Evolutionary conservation across 306 rosid genomes (phyloP).

Genomic region (Fragaria ananassa): DNA sequence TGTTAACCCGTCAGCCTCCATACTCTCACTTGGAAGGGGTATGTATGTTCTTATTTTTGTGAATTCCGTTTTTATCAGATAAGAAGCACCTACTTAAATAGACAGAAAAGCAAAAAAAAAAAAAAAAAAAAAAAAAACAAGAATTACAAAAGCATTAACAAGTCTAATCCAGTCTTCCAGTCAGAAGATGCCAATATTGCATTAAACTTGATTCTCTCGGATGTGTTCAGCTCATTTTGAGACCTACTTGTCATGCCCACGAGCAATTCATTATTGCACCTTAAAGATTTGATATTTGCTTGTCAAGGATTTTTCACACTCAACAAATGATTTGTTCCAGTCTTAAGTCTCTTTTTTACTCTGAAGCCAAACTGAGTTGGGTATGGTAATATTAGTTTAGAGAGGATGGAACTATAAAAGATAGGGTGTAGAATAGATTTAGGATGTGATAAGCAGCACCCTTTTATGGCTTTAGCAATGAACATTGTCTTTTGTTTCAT

Average conservation of each 20-base stretch:
- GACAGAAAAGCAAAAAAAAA: background rate
- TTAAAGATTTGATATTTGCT: too few relatives aligned
- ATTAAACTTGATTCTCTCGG: background rate
- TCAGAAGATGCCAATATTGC: background rate
- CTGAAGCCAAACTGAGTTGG: background rate
- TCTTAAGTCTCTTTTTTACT: background rate
- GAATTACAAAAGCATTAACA: background rate
- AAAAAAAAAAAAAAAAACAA: background rate
- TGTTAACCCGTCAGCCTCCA: conserved; percentile 70
- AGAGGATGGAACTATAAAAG: background rate
- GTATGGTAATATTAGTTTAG: background rate
- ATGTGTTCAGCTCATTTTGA: too few relatives aligned
- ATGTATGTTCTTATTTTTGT: conserved; percentile 22
- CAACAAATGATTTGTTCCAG: too few relatives aligned
- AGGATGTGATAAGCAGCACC: background rate
- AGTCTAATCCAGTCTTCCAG: background rate
- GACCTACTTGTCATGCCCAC: too few relatives aligned
- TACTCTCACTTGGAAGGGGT: conserved; percentile 63
- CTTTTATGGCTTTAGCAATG: background rate
- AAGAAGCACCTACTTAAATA: background rate
- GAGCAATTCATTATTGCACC: too few relatives aligned
- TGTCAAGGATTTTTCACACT: too few relatives aligned
- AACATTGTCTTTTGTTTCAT: background rate
- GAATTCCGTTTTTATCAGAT: background rate
- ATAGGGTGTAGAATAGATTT: background rate